Conservation (phyloP, 2,329 filamentous ascomycete species). For the Acrocalymma vagum region DNA sequence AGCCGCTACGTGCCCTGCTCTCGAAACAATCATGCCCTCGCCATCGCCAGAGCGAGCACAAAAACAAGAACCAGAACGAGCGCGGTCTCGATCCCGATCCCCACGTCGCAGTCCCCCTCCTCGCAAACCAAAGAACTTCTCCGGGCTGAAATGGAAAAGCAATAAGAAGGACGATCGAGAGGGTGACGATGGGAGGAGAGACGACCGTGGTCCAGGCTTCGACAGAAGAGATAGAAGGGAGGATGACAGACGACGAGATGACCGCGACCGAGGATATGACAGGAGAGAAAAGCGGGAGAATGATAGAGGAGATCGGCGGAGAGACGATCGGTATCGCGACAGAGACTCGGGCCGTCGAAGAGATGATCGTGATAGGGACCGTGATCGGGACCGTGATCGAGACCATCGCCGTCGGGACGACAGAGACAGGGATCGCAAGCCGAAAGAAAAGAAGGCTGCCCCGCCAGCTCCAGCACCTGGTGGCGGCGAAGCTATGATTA, state of each 20-base stretch:
- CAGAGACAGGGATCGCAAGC: constrained; percentile 40
- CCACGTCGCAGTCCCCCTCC: constrained; percentile 32
- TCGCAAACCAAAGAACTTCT: constrained; percentile 49
- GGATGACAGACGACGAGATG: constrained; percentile 25
- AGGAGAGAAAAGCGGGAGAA: constrained; percentile 15
- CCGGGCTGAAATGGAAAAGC: constrained; percentile 68
- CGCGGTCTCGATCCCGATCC: constrained; percentile 40
- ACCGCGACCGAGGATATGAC: constrained; percentile 50
- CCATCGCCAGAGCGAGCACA: constrained; percentile 17
- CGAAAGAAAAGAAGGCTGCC: constrained; percentile 42
- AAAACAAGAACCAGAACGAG: constrained; percentile 12
- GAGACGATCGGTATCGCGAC: constrained; percentile 19
- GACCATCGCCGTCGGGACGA: constrained; percentile 40
- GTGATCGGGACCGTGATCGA: constrained; percentile 20
- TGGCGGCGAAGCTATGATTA: constrained; percentile 80
- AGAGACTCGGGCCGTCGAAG: constrained; percentile 15
- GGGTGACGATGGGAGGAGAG: constrained; percentile 51
- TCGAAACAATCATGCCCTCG: constrained; percentile 20
- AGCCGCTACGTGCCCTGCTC: too few species aligned
- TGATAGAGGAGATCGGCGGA: constrained; percentile 20
- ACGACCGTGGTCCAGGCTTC: constrained; percentile 22
- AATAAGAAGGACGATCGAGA: constrained; percentile 35
- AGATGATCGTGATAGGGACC: constrained; percentile 14
- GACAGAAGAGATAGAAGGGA: too few species aligned
- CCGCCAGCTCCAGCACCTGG: constrained; percentile 31